Percentiles rank a stretch among this genome's conserved stretches.
phyloP scores from a whole-genome alignment of 2,329 filamentous ascomycete species.

The Aspergillus oerlinghausenensis region DNA sequence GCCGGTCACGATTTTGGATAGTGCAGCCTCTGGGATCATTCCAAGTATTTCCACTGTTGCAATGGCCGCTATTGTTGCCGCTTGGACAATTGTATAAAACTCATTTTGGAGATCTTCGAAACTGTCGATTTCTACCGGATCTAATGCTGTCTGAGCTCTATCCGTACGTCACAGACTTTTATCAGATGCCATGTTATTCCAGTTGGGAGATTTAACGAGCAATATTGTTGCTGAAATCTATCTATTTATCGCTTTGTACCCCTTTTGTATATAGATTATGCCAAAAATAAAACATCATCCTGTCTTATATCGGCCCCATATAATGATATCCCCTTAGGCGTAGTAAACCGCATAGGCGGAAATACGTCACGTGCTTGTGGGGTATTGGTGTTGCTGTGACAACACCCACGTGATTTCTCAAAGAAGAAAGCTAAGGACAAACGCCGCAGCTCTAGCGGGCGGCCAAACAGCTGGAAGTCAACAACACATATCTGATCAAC shows the following conservation, averaged over 20 bases:
- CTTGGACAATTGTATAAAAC: not conserved
- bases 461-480: conserved; percentile 4
- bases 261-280: not conserved
- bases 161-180: too few relatives aligned
- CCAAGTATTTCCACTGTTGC: not conserved
- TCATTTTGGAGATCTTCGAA: not conserved
- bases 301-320: too few relatives aligned
- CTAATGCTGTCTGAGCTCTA: not conserved
- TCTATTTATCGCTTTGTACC: not conserved
- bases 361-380: not conserved
- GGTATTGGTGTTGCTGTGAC: conserved; percentile 3
- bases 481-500: conserved; percentile 2
- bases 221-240: not conserved
- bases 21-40: not conserved
- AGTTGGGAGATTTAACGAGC: not conserved
- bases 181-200: too few relatives aligned
- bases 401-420: conserved; percentile 9
- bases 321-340: too few relatives aligned
- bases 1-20: conserved; percentile 26
- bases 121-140: not conserved
- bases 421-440: conserved; percentile 6
- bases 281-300: not conserved
- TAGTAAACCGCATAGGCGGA: not conserved
- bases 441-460: not conserved
- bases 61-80: conserved; percentile 1